Base-by-base conservation (phyloP, 2,329 filamentous ascomycete species). In the Pezizomycotina sp. region DNA sequence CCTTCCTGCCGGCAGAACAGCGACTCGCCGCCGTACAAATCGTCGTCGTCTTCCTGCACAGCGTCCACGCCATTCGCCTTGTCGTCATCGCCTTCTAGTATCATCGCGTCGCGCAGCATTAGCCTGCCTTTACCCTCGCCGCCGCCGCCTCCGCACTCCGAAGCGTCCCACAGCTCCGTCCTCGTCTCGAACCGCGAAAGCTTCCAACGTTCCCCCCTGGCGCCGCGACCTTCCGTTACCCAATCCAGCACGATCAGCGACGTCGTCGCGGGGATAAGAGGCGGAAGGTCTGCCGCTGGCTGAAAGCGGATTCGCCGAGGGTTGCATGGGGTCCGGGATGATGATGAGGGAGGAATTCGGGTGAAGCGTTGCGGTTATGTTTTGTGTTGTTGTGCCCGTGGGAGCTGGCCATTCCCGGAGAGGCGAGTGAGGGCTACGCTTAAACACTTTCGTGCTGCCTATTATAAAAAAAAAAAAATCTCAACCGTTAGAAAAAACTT, bases 391-490 rank as follows among this genome's bases (percentile, higher is more conserved):
- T 28, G 68, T 54, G n/a, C n/a, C n/a, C n/a, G n/a, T n/a, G n/a
- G n/a, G n/a, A n/a, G n/a, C n/a, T n/a, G n/a, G n/a, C n/a, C n/a
- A n/a, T n/a, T n/a, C n/a, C n/a, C n/a, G n/a, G 10, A 30, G 28
- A 8, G 69, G 56, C 26, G 67, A 60, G 22, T 59, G 59, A 36
- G 62, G 60, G 30, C 69, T 57, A 1, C 82, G 78, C 55, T 89
- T 92, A 68, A 92, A 95, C 50, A 98, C 74, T 61, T 95, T 98
- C 42, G 89, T 95, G 58, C 83, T 82, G 34, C 86, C 86, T 62
- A 74, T 69, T 1, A 68, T n/a, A n/a, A n/a, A n/a, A n/a, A n/a
- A n/a, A n/a, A n/a, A n/a, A n/a, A n/a, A n/a, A n/a, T n/a, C n/a
- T 66, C 18, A 66, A 57, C 10, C 66, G 55, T 20, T 19, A 20